phyloP scores from a whole-genome alignment of 106 monocot genomes.

The Dendrobium catenatum region DNA sequence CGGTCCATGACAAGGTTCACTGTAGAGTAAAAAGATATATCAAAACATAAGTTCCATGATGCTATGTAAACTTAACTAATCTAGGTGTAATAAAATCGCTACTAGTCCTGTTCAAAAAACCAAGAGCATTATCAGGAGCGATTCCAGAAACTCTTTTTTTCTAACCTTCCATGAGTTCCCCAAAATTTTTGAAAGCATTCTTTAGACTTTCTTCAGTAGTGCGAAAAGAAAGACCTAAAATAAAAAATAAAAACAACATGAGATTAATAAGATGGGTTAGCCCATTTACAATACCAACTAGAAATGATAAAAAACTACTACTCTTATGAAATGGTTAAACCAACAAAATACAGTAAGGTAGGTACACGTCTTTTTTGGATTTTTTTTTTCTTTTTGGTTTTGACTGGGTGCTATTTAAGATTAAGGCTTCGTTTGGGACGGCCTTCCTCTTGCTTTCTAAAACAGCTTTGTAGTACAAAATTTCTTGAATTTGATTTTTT shows the following conservation, averaged over 20 bases:
- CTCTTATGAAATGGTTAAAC: no score
- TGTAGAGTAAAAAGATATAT: slow-evolving; percentile 18
- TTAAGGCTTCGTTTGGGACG: no score
- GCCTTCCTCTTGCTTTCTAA: no score
- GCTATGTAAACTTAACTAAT: background rate
- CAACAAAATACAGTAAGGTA: no score
- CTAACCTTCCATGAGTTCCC: slow-evolving; percentile 82
- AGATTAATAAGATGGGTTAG: background rate
- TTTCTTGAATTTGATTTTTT: no score
- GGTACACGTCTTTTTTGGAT: no score
- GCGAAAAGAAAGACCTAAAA: slow-evolving; percentile 82
- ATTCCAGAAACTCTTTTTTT: background rate
- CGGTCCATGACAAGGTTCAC: slow-evolving; percentile 92
- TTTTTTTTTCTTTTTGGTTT: no score
- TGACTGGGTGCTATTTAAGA: no score
- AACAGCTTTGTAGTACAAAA: no score
- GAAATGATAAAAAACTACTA: no score
- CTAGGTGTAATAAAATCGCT: background rate
- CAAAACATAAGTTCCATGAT: background rate
- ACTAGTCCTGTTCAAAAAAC: background rate
- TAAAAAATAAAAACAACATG: background rate
- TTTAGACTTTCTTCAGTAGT: slow-evolving; percentile 64
- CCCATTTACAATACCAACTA: background rate
- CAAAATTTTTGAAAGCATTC: slow-evolving; percentile 79
- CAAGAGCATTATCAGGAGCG: background rate